These are phyloP conservation scores for Aegilops sharonensis DNA, from an alignment of 176 grass and related monocot genomes.

Conservation along the genomic window DNA sequence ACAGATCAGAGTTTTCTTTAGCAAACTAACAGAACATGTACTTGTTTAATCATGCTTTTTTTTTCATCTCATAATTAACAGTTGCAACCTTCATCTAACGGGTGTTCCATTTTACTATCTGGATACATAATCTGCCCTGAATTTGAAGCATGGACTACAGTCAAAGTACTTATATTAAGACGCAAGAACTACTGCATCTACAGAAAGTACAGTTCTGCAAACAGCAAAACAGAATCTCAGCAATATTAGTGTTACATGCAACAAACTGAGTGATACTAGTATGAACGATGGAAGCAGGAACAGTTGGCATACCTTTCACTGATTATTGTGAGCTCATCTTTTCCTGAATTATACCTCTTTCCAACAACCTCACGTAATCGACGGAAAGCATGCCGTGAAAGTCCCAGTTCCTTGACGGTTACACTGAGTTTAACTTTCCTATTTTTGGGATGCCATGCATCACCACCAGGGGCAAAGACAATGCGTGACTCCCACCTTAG, in stretches of 20 bases:
- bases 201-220: not conserved
- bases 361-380: constrained; percentile 86
- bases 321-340: constrained; percentile 85
- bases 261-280: constrained; percentile 5
- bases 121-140: not conserved
- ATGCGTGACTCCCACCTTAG: constrained; percentile 85
- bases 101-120: constrained; percentile 2
- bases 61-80: constrained; percentile 7
- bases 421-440: constrained; percentile 91
- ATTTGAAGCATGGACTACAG: not conserved
- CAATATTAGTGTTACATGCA: constrained; percentile 6
- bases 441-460: constrained; percentile 91
- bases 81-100: not conserved
- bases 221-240: not conserved
- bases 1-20: constrained; percentile 5
- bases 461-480: constrained; percentile 84
- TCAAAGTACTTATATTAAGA: not conserved
- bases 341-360: constrained; percentile 84
- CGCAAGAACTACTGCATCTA: not conserved
- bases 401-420: constrained; percentile 82
- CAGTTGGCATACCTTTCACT: constrained; percentile 72
- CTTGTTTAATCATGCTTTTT: not conserved
- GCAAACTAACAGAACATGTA: constrained; percentile 10
- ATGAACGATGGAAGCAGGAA: constrained; percentile 1
- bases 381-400: constrained; percentile 67